Evolutionary conservation across 768 basidiomycete genomes (phyloP).

Genomic region (Xerocomus spinulosus): DNA sequence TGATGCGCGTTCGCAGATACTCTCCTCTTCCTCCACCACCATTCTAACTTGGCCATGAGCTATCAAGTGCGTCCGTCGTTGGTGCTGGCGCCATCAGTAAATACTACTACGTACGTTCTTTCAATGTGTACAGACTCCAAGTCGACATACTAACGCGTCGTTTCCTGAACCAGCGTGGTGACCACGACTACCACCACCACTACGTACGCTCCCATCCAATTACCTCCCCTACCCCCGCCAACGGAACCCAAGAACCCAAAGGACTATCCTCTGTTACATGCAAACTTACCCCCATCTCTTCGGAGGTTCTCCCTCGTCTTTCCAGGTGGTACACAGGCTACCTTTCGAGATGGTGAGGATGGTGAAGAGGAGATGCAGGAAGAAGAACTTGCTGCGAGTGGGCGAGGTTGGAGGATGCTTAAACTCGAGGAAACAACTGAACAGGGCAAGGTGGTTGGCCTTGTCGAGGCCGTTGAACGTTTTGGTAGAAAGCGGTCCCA

Average conservation of each 20-base stretch:
- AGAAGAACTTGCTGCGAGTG: slow-evolving; percentile 61
- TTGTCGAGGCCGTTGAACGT: slow-evolving; percentile 78
- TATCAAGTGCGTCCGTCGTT: slow-evolving; percentile 61
- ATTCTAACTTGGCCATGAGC: slow-evolving; percentile 47
- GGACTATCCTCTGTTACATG: slow-evolving; percentile 72
- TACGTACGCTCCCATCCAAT: slow-evolving; percentile 80
- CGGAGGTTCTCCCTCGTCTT: slow-evolving; percentile 75
- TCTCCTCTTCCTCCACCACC: slow-evolving; percentile 22
- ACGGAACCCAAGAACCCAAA: slow-evolving; percentile 72
- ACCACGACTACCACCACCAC: slow-evolving; percentile 92
- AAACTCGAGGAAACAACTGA: slow-evolving; percentile 58
- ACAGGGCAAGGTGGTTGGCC: slow-evolving; percentile 50
- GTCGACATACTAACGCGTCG: slow-evolving; percentile 21
- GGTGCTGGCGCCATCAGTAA: slow-evolving; percentile 75
- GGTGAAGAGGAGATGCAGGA: slow-evolving; percentile 66
- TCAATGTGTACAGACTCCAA: neutral
- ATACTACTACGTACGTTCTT: slow-evolving; percentile 70
- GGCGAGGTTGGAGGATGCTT: slow-evolving; percentile 73
- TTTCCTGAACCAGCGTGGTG: slow-evolving; percentile 55
- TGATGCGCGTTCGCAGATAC: slow-evolving; percentile 28
- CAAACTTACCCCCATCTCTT: slow-evolving; percentile 66
- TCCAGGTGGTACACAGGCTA: slow-evolving; percentile 75
- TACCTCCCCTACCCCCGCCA: slow-evolving; percentile 70
- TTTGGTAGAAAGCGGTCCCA: slow-evolving; percentile 63
- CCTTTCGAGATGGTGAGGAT: slow-evolving; percentile 66